A percentile compares a stretch with the other conserved stretches of the same genome.
These are phyloP conservation scores for Calonectria naviculata DNA, from an alignment of 2,329 filamentous ascomycete genomes.

Conservation along the genomic window DNA sequence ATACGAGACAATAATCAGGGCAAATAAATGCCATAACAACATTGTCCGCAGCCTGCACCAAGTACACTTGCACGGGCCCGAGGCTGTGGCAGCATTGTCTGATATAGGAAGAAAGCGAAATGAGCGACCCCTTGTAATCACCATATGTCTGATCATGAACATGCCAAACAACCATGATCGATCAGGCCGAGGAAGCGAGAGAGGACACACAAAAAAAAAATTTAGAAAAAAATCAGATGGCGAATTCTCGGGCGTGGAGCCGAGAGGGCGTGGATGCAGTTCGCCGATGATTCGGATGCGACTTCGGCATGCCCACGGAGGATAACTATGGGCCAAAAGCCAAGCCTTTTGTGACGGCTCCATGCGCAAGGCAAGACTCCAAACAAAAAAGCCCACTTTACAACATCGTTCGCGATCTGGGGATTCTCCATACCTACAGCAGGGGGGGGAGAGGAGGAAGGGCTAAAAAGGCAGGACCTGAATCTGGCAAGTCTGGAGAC, in stretches of 20 bases:
- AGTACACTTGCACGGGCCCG: background rate
- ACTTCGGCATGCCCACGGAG: background rate
- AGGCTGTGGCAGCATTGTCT: background rate
- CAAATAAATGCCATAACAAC: background rate
- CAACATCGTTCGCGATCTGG: background rate
- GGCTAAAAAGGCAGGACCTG: background rate
- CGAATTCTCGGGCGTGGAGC: background rate
- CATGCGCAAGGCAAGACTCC: background rate
- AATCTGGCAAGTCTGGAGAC: background rate
- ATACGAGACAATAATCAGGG: background rate
- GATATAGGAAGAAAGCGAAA: conserved; percentile 12
- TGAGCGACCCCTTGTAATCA: background rate
- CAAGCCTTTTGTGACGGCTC: background rate
- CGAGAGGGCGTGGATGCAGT: background rate
- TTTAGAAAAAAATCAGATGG: background rate
- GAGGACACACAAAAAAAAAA: no score
- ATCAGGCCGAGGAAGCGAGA: background rate
- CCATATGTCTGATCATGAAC: conserved; percentile 6
- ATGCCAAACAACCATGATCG: background rate
- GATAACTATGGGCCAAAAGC: background rate
- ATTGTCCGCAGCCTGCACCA: background rate
- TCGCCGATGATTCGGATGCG: background rate
- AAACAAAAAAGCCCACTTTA: background rate
- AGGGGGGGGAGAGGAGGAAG: background rate
- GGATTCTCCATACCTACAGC: background rate